Evolutionary conservation across 108 stramenopile species (phyloP), one percentile per base, ranked within the genome.

Genomic region (Pseudonitzschia delicatissima): DNA sequence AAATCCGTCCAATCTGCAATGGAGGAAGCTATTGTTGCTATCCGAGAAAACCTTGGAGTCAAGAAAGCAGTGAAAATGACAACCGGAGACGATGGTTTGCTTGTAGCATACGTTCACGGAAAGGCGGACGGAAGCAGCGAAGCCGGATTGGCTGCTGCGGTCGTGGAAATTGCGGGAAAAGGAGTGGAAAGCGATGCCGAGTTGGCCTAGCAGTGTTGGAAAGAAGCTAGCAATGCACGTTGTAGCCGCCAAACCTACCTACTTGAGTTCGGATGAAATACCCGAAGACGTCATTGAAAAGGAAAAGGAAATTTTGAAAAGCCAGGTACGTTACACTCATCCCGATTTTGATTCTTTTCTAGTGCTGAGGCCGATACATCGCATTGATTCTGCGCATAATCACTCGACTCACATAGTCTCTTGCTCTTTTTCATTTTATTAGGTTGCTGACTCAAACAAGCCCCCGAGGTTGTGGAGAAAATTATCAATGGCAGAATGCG

Each of bases 181-280:
- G 71, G 57, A 27, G 74, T 45, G 4, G 11, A 1, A 18, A 59
- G 29, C 18, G 66, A 61, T 28, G 52, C 36, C 9, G 72, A 62
- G 4, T 66, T 66, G 15, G 69, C 74, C 12, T n/a, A 45, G 75
- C 29, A 85, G 78, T 29, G 73, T 73, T 15, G 92, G 88, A 20
- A 94, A 90, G 63, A 89, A 82, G 49, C 72, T 96, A 29, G 97
- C 97, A 15, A 98, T 98, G 97, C 97, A 98, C 63, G 82, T 95
- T 59, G 97, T 96, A 7, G 96, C 97, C 2, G 93, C 93, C 32
- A 79, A 78, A 36, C 97, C 97, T 27, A 15, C 25, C 2, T 96
- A 91, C 67, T 64, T 96, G 27, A 67, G 77, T 66, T 51, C 77
- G 15, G 83, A 75, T 1, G 45, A 61, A 51, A 80, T 93, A 33